Conservation (phyloP, 306 rosid genomes). For the Casuarina cunninghamiana region DNA sequence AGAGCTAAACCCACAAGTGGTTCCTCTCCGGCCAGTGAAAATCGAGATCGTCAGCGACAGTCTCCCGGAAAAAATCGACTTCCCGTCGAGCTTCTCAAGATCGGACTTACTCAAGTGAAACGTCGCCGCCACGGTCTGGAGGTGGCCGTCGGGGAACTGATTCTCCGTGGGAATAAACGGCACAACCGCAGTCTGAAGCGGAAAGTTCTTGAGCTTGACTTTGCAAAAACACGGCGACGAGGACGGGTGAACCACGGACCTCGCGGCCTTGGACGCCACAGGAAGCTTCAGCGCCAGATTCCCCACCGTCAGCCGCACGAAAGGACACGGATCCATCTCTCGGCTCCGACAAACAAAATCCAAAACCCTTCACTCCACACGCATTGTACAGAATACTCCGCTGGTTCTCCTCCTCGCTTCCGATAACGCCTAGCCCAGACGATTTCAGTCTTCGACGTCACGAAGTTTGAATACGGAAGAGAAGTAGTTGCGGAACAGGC, state of each 20-base stretch:
- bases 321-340: slow-evolving; percentile 82
- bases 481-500: slow-evolving; percentile 14
- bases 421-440: too few relatives aligned
- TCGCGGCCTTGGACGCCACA: slow-evolving; percentile 70
- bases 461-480: not conserved
- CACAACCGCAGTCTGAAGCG: slow-evolving; percentile 56
- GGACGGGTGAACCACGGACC: slow-evolving; percentile 71
- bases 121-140: slow-evolving; percentile 49
- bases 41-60: slow-evolving; percentile 54
- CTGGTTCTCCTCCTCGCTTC: too few relatives aligned
- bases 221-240: slow-evolving; percentile 77
- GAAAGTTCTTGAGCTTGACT: slow-evolving; percentile 58
- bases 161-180: slow-evolving; percentile 52
- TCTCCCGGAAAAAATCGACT: slow-evolving; percentile 47
- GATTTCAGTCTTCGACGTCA: too few relatives aligned
- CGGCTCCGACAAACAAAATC: too few relatives aligned
- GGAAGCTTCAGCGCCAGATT: slow-evolving; percentile 77
- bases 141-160: slow-evolving; percentile 44
- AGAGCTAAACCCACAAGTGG: slow-evolving; percentile 63
- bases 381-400: too few relatives aligned
- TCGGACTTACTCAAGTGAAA: slow-evolving; percentile 66
- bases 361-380: not conserved
- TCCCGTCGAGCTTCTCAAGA: slow-evolving; percentile 40
- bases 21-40: slow-evolving; percentile 58
- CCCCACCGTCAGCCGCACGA: slow-evolving; percentile 58